phyloP scores from a whole-genome alignment of 1,139 yeast genomes.

The Candida mesenterica region DNA sequence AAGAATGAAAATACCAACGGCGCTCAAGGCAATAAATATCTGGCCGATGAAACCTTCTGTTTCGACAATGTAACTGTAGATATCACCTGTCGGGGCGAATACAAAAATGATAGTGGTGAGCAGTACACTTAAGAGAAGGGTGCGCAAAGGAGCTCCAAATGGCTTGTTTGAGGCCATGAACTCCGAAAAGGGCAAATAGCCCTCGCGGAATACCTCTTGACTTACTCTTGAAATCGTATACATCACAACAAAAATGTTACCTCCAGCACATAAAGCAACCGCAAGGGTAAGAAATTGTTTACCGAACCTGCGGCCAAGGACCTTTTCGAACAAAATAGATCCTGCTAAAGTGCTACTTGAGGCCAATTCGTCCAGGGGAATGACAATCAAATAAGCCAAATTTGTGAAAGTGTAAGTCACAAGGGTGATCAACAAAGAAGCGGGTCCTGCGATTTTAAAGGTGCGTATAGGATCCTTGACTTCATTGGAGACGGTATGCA shows the following conservation, averaged over 20 bases:
- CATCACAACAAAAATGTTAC: slow-evolving; percentile 61
- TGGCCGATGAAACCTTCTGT: slow-evolving; percentile 71
- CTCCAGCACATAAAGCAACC: slow-evolving; percentile 59
- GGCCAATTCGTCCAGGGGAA: slow-evolving; percentile 53
- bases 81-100: slow-evolving; percentile 74
- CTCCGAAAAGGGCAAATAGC: slow-evolving; percentile 53
- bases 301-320: slow-evolving; percentile 54
- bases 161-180: slow-evolving; percentile 58
- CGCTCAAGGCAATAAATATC: slow-evolving; percentile 46
- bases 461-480: slow-evolving; percentile 58
- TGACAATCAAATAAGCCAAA: slow-evolving; percentile 53
- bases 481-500: slow-evolving; percentile 61
- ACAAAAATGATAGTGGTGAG: slow-evolving; percentile 45
- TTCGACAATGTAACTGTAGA: slow-evolving; percentile 72
- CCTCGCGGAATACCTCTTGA: slow-evolving; percentile 65
- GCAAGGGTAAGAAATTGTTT: slow-evolving; percentile 53
- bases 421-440: slow-evolving; percentile 47
- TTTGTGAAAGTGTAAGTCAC: slow-evolving; percentile 55
- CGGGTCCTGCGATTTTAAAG: slow-evolving; percentile 60
- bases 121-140: slow-evolving; percentile 37
- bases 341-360: slow-evolving; percentile 59
- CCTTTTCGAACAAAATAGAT: slow-evolving; percentile 53
- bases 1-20: slow-evolving; percentile 52
- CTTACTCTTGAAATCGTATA: slow-evolving; percentile 60
- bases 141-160: slow-evolving; percentile 53